Conservation (phyloP, 345 rosid genomes). For the Syzygium aqueum region DNA sequence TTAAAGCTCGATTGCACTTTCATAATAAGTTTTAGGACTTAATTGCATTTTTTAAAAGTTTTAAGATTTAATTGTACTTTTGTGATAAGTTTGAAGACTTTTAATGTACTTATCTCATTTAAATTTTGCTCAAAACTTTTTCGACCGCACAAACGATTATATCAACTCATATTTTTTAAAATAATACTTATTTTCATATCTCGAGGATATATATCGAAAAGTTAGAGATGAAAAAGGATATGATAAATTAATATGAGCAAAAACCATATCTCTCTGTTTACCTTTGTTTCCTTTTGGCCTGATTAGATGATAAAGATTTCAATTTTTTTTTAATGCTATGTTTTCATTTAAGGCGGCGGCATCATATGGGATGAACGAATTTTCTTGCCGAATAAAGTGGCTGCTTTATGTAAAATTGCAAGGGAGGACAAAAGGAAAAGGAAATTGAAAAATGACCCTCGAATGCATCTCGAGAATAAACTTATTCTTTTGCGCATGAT, state of each 20-base stretch:
- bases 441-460: not conserved
- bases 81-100: too few species aligned
- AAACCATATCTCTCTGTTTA: not conserved
- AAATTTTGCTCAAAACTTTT: not conserved
- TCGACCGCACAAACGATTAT: fast-evolving
- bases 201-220: not conserved
- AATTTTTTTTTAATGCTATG: not conserved
- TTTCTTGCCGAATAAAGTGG: not conserved
- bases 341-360: not conserved
- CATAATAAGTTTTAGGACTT: too few species aligned
- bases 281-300: not conserved
- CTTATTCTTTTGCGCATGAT: not conserved
- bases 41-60: too few species aligned
- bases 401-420: not conserved
- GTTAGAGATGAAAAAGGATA: not conserved
- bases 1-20: too few species aligned
- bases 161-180: not conserved
- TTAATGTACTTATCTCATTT: not conserved
- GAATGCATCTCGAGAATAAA: not conserved
- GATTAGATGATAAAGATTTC: not conserved
- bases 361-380: not conserved
- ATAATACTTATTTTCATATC: not conserved
- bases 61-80: too few species aligned
- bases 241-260: not conserved
- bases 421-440: not conserved